Conservation (phyloP, 805 yeast species). For the Saturnispora hagleri region DNA sequence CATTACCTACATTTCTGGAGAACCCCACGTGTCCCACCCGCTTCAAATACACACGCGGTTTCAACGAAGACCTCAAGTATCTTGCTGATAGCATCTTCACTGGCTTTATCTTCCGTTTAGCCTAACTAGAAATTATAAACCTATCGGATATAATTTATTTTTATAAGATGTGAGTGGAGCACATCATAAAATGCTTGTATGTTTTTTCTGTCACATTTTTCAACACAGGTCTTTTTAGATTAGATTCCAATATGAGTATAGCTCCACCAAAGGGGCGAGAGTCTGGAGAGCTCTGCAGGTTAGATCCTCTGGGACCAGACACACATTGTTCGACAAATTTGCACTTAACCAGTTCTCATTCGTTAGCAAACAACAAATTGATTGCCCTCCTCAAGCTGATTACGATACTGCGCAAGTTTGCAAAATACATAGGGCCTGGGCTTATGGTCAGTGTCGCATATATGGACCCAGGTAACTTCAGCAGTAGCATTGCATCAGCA, state of each 20-base stretch:
- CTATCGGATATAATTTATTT: neutral
- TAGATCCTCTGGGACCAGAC: neutral
- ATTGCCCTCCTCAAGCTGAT: neutral
- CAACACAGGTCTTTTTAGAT: neutral
- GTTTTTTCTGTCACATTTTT: neutral
- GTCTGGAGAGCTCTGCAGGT: neutral
- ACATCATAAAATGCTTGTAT: neutral
- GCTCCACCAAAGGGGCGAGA: neutral
- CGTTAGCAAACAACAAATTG: neutral
- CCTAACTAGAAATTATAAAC: neutral
- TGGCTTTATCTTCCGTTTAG: neutral
- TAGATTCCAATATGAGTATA: neutral
- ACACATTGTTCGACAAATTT: neutral
- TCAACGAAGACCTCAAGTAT: neutral
- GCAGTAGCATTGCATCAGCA: conserved; percentile 86
- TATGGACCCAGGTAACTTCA: conserved; percentile 96
- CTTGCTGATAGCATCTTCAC: neutral
- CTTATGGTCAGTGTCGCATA: conserved; percentile 91
- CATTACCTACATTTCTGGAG: conserved; percentile 1
- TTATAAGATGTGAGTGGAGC: neutral
- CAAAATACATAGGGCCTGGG: conserved; percentile 77
- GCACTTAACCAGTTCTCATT: neutral
- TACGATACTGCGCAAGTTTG: conserved; percentile 22
- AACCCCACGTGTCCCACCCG: neutral
- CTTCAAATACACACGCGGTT: neutral